Conservation (phyloP, 2,329 filamentous ascomycete genomes). For the Epichloe typhina region DNA sequence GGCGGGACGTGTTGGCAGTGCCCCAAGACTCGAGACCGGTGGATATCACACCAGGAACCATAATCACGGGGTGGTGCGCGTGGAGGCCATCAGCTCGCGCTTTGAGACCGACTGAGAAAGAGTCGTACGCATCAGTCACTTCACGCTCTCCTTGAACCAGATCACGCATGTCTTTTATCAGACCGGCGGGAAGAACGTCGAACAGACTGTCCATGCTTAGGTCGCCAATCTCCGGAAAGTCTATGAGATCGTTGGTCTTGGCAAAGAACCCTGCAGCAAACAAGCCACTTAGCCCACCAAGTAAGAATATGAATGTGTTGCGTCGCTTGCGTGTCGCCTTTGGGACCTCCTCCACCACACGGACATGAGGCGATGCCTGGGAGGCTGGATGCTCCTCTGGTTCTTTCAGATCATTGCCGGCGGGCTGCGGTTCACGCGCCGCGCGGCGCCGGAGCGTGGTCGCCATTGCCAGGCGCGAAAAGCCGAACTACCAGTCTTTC, state of each 20-base stretch:
- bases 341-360: constrained; percentile 29
- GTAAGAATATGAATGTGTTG: constrained; percentile 68
- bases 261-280: constrained; percentile 85
- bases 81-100: constrained; percentile 67
- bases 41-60: constrained; percentile 96
- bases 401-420: constrained; percentile 11
- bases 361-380: constrained; percentile 22
- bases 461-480: constrained; percentile 8
- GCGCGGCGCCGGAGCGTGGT: constrained; percentile 22
- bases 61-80: constrained; percentile 81
- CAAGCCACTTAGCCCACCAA: constrained; percentile 84
- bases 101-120: constrained; percentile 80
- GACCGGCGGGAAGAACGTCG: constrained; percentile 74
- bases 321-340: constrained; percentile 53
- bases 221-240: constrained; percentile 56
- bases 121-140: constrained; percentile 73
- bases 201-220: constrained; percentile 74
- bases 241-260: constrained; percentile 77
- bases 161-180: constrained; percentile 76
- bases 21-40: constrained; percentile 96
- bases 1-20: constrained; percentile 68
- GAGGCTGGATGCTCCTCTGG: constrained; percentile 17
- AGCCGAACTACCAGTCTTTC: not conserved
- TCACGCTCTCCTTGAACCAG: constrained; percentile 80
- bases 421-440: constrained; percentile 11